Evolutionary conservation across 1,284 basidiomycete genomes (phyloP).

Genomic region (Cronartium quercuum): DNA sequence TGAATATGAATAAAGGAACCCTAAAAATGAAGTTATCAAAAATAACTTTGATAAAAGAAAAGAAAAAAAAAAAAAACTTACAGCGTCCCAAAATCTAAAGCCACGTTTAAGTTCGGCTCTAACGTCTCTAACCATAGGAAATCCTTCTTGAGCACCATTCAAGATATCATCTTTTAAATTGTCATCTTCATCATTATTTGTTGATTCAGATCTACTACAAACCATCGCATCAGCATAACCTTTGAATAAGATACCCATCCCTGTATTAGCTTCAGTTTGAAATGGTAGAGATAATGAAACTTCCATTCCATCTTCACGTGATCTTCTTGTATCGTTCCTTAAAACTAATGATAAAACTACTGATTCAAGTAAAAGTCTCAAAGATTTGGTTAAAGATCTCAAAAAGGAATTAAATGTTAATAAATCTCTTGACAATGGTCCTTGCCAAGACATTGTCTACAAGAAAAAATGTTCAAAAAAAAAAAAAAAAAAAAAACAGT

Average conservation of each 20-base stretch:
- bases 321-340: slow-evolving; percentile 73
- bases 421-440: slow-evolving; percentile 88
- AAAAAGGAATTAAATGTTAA: slow-evolving; percentile 98
- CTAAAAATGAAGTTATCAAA: neutral
- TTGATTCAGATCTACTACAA: slow-evolving; percentile 45
- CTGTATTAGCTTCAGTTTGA: slow-evolving; percentile 93
- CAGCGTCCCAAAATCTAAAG: slow-evolving; percentile 97
- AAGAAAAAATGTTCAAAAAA: slow-evolving; percentile 51
- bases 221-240: slow-evolving; percentile 52
- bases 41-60: slow-evolving; percentile 38
- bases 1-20: neutral
- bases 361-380: slow-evolving; percentile 84
- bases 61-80: slow-evolving; percentile 54
- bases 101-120: slow-evolving; percentile 84
- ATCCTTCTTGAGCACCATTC: slow-evolving; percentile 80
- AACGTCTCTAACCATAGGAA: slow-evolving; percentile 78
- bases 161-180: slow-evolving; percentile 51
- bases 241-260: slow-evolving; percentile 93
- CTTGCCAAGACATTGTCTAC: slow-evolving; percentile 62
- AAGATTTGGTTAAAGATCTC: slow-evolving; percentile 75
- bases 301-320: slow-evolving; percentile 84
- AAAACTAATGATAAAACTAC: slow-evolving; percentile 86
- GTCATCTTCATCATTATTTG: slow-evolving; percentile 68
- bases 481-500: slow-evolving; percentile 48
- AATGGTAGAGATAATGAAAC: slow-evolving; percentile 68